These are phyloP conservation scores for Hygrophorus russula DNA, from an alignment of 768 basidiomycete genomes.

Conservation along the genomic window DNA sequence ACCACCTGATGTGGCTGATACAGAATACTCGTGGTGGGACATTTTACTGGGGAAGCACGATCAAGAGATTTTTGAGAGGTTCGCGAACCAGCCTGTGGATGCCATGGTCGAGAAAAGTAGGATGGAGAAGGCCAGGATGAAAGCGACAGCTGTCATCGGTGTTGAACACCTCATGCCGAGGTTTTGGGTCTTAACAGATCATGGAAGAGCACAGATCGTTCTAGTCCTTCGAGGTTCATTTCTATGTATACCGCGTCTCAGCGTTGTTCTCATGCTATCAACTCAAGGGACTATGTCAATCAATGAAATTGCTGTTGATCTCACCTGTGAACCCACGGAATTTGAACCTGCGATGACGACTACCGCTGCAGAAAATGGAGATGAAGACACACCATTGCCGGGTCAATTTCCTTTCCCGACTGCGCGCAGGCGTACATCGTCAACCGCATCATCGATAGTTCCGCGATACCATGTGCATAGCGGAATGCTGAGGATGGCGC, in stretches of 20 bases:
- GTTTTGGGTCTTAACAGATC: constrained; percentile 82
- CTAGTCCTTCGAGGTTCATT: constrained; percentile 55
- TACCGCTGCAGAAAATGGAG: constrained; percentile 11
- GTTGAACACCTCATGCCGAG: constrained; percentile 65
- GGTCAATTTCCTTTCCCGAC: constrained; percentile 27
- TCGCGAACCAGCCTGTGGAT: constrained; percentile 22
- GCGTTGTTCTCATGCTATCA: not conserved
- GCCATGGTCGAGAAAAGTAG: constrained; percentile 16
- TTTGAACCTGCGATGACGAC: constrained; percentile 43
- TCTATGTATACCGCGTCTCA: not conserved
- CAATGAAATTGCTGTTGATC: constrained; percentile 78
- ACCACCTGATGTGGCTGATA: constrained; percentile 12
- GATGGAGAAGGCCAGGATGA: constrained; percentile 30
- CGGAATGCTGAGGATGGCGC: constrained; percentile 73
- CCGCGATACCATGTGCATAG: constrained; percentile 58
- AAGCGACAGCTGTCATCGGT: constrained; percentile 52
- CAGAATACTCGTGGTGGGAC: constrained; percentile 74
- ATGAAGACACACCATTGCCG: constrained; percentile 20
- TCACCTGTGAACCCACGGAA: constrained; percentile 67
- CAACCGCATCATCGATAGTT: constrained; percentile 13
- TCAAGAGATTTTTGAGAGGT: constrained; percentile 70
- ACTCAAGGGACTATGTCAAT: constrained; percentile 68
- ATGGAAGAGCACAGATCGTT: constrained; percentile 61
- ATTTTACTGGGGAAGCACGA: constrained; percentile 72
- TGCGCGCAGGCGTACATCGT: constrained; percentile 13